A percentile compares a stretch with the other conserved stretches of the same genome.
phyloP scores from a whole-genome alignment of 208 protist genomes.

The Novymonas esmeraldas region DNA sequence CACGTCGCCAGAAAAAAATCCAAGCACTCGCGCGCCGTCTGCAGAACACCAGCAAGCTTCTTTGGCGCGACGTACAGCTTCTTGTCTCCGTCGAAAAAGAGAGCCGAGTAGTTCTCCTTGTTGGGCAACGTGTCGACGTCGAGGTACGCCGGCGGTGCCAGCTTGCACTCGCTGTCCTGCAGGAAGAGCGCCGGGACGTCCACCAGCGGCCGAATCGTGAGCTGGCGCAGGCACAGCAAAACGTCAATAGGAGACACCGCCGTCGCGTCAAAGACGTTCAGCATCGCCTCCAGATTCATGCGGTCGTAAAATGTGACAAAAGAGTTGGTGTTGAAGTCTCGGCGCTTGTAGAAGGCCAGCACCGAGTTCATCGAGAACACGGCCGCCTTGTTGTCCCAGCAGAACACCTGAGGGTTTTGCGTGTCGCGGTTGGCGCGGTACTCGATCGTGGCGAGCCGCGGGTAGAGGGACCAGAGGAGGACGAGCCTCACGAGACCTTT shows the following conservation, averaged over 20 bases:
- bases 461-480: constrained; percentile 83
- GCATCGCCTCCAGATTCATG: constrained; percentile 75
- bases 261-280: constrained; percentile 81
- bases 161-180: constrained; percentile 58
- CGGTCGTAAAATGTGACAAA: constrained; percentile 86
- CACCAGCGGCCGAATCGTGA: constrained; percentile 59
- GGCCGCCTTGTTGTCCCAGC: constrained; percentile 83
- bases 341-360: constrained; percentile 46
- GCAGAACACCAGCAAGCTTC: constrained; percentile 46
- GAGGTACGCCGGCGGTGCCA: constrained; percentile 49
- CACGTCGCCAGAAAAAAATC: constrained; percentile 86
- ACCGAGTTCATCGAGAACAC: constrained; percentile 55
- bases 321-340: constrained; percentile 41
- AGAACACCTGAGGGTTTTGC: constrained; percentile 61
- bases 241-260: constrained; percentile 71
- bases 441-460: constrained; percentile 75
- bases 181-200: constrained; percentile 60
- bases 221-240: constrained; percentile 72
- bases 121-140: constrained; percentile 39
- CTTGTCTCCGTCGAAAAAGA: constrained; percentile 87
- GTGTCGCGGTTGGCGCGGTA: constrained; percentile 58
- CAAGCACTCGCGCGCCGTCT: constrained; percentile 75
- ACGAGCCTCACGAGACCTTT: constrained; percentile 71
- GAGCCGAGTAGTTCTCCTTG: constrained; percentile 49
- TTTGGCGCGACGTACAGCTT: constrained; percentile 75